These are phyloP conservation scores for Wickerhamomyces sp. DNA, from an alignment of 1,139 yeast species.

Conservation along the genomic window DNA sequence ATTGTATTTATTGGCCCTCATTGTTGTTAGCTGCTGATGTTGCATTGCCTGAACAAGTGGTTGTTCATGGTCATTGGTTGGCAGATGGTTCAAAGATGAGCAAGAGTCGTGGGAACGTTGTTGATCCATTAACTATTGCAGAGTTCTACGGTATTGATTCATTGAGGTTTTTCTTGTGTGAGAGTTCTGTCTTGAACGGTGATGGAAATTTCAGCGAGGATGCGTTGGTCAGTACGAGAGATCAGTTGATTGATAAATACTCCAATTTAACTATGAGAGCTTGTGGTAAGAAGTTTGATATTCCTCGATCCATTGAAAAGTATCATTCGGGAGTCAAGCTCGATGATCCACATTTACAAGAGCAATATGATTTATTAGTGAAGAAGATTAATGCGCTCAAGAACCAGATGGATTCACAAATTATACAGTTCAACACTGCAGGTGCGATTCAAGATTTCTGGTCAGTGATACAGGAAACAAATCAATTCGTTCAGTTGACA, in stretches of 20 bases:
- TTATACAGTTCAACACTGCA: constrained; percentile 49
- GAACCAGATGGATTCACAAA: constrained; percentile 35
- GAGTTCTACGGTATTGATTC: constrained; percentile 67
- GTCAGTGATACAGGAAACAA: constrained; percentile 55
- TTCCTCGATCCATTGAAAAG: constrained; percentile 37
- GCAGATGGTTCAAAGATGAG: constrained; percentile 90
- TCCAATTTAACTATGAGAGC: constrained; percentile 74
- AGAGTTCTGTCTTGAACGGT: constrained; percentile 65
- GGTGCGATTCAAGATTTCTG: constrained; percentile 62
- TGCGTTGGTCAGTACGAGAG: constrained; percentile 51
- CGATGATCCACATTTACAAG: constrained; percentile 11
- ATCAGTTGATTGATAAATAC: constrained; percentile 71
- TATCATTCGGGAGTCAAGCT: constrained; percentile 12
- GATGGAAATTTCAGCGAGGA: constrained; percentile 77
- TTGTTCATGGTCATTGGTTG: constrained; percentile 95
- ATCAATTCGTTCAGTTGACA: constrained; percentile 51
- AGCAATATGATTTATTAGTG: constrained; percentile 17
- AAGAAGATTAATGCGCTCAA: constrained; percentile 27
- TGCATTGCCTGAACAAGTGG: constrained; percentile 63
- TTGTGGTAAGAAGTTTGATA: constrained; percentile 64
- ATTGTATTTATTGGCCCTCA: constrained; percentile 93
- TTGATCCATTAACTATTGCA: constrained; percentile 71
- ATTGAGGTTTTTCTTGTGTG: constrained; percentile 69
- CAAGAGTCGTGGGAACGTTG: constrained; percentile 91
- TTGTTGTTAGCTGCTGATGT: constrained; percentile 79